These are phyloP conservation scores for Kodamaea sagamina DNA, from an alignment of 805 yeast genomes.

Conservation along the genomic window DNA sequence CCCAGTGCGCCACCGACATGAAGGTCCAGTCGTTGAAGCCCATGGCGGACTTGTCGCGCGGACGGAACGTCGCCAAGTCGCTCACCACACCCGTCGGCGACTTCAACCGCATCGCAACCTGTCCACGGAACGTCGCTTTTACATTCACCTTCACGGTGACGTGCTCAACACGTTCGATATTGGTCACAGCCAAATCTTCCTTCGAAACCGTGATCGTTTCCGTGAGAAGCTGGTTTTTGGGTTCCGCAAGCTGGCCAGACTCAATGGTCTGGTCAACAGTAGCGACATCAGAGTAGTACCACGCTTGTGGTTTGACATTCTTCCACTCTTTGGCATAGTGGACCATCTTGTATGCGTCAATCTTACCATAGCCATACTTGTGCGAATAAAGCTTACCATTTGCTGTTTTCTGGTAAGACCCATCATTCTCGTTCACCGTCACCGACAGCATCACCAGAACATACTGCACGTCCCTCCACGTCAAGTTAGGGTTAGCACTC, in stretches of 20 bases:
- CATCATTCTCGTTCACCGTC: constrained; percentile 67
- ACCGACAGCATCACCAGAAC: constrained; percentile 70
- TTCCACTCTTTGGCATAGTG: constrained; percentile 72
- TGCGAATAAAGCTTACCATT: constrained; percentile 75
- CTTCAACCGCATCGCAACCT: constrained; percentile 58
- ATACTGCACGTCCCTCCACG: constrained; percentile 96
- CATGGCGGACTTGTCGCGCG: constrained; percentile 50
- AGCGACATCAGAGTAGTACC: constrained; percentile 57
- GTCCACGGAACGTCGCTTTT: constrained; percentile 66
- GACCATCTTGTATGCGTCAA: constrained; percentile 79
- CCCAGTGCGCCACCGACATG: constrained; percentile 99
- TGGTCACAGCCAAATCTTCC: constrained; percentile 52
- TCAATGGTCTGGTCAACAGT: constrained; percentile 30
- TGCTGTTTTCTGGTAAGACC: constrained; percentile 72
- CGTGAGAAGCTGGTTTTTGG: constrained; percentile 19
- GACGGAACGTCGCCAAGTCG: constrained; percentile 68
- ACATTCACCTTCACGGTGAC: constrained; percentile 79
- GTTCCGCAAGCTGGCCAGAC: background rate
- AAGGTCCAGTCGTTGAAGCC: constrained; percentile 88
- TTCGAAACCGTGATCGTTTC: constrained; percentile 45
- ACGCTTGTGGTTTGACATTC: constrained; percentile 88
- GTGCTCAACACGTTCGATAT: constrained; percentile 79
- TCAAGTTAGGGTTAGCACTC: constrained; percentile 79
- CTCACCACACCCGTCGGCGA: constrained; percentile 81
- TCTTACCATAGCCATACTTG: constrained; percentile 86